Conservation (phyloP, 768 basidiomycete genomes). For the Lyophyllum decastes region DNA sequence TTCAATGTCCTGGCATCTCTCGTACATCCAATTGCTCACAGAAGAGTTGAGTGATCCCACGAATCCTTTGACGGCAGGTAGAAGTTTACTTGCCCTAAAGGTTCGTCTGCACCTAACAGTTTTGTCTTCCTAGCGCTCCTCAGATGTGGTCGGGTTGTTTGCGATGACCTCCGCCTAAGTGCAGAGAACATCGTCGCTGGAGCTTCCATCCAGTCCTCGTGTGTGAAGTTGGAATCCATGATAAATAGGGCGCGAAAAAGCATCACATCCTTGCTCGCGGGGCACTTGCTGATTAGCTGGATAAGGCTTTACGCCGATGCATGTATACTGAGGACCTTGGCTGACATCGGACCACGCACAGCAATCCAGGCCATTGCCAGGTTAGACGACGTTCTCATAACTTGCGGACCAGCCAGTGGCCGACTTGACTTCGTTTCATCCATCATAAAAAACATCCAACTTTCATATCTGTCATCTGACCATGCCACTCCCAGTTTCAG, state of each 20-base stretch:
- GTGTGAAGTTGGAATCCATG: constrained; percentile 38
- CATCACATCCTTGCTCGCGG: constrained; percentile 43
- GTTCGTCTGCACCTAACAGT: neutral
- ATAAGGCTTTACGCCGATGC: constrained; percentile 78
- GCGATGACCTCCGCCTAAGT: constrained; percentile 7
- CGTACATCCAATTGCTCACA: constrained; percentile 13
- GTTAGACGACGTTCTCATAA: constrained; percentile 81
- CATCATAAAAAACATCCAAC: constrained; percentile 65
- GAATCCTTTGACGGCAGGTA: constrained; percentile 15
- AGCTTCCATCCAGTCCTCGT: constrained; percentile 4
- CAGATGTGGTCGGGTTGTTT: constrained; percentile 7
- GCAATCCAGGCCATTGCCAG: constrained; percentile 50
- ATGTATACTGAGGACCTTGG: constrained; percentile 57
- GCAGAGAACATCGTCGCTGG: constrained; percentile 10
- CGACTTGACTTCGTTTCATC: constrained; percentile 63
- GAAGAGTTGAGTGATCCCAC: constrained; percentile 13
- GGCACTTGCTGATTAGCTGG: constrained; percentile 46
- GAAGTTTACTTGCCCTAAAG: neutral
- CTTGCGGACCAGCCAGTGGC: constrained; percentile 73
- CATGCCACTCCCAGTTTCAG: constrained; percentile 1
- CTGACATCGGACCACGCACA: constrained; percentile 28
- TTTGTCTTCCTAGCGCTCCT: constrained; percentile 3
- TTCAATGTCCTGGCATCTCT: constrained; percentile 16
- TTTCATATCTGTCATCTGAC: constrained; percentile 18
- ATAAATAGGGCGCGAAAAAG: constrained; percentile 38